phyloP scores from a whole-genome alignment of 2,329 filamentous ascomycete species.

The Venturia asperata region DNA sequence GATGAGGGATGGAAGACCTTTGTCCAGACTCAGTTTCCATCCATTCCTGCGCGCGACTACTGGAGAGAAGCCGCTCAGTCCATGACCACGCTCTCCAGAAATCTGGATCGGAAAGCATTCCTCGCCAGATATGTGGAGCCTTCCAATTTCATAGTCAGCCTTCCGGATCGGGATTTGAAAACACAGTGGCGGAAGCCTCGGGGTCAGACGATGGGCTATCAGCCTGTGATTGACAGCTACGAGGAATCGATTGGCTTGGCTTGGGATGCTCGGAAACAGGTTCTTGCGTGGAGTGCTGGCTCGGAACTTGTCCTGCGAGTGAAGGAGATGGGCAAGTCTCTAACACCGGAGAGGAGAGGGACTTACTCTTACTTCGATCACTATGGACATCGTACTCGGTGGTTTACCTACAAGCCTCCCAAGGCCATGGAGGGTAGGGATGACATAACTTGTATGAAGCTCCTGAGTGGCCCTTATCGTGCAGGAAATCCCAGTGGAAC shows the following conservation, averaged over 20 bases:
- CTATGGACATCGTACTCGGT: slow-evolving; percentile 34
- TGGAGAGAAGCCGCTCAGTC: slow-evolving; percentile 48
- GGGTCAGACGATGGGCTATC: slow-evolving; percentile 52
- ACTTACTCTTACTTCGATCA: slow-evolving; percentile 27
- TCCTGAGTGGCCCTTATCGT: slow-evolving; percentile 41
- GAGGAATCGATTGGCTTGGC: slow-evolving; percentile 39
- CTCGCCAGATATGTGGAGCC: slow-evolving; percentile 48
- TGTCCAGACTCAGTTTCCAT: slow-evolving; percentile 42
- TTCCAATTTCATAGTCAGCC: slow-evolving; percentile 29
- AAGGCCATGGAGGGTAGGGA: slow-evolving; percentile 47
- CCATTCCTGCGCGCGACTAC: slow-evolving; percentile 22
- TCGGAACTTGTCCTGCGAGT: slow-evolving; percentile 48
- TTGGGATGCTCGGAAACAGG: slow-evolving; percentile 47
- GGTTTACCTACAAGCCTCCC: slow-evolving; percentile 48
- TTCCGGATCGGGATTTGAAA: slow-evolving; percentile 25
- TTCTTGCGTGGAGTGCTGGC: slow-evolving; percentile 54
- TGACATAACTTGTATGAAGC: slow-evolving; percentile 52
- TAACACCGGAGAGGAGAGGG: slow-evolving; percentile 26
- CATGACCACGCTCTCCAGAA: slow-evolving; percentile 49
- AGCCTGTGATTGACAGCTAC: slow-evolving; percentile 52
- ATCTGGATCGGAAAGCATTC: slow-evolving; percentile 51
- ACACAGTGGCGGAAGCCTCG: slow-evolving; percentile 31
- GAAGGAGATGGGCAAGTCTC: slow-evolving; percentile 35
- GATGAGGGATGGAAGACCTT: slow-evolving; percentile 46
- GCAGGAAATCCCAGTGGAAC: slow-evolving; percentile 25